These are phyloP conservation scores for Aphanomyces euteiches DNA, from an alignment of 352 stramenopile species.

Conservation along the genomic window DNA sequence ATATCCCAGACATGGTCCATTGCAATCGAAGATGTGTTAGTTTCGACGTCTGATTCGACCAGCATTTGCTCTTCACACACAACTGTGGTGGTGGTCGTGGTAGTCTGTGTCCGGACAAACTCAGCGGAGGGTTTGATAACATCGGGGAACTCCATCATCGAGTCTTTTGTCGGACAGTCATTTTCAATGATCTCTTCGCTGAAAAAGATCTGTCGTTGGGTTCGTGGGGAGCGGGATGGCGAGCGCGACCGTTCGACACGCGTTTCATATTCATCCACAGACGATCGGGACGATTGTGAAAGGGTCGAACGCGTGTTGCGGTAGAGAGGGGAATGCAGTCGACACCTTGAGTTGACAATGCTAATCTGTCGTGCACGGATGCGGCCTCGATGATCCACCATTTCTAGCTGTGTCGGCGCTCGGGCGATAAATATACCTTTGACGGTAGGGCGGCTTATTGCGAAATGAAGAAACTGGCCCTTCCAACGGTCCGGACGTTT, in stretches of 20 bases:
- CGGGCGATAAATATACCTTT: conserved; percentile 16
- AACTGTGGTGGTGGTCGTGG: conserved; percentile 8
- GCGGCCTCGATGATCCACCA: conserved; percentile 21
- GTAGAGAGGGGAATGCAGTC: conserved; percentile 23
- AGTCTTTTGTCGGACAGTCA: conserved; percentile 8
- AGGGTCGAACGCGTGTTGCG: not conserved
- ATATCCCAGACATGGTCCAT: conserved; percentile 1
- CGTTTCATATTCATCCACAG: conserved; percentile 8
- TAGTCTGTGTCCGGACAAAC: conserved; percentile 4
- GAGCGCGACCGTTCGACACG: not conserved
- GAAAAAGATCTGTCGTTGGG: conserved; percentile 11
- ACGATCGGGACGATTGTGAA: conserved; percentile 6
- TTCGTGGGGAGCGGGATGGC: not conserved
- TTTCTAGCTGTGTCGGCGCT: not conserved
- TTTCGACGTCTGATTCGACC: conserved; percentile 1
- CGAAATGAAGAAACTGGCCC: conserved; percentile 1
- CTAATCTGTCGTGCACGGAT: conserved; percentile 20
- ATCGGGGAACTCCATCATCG: not conserved
- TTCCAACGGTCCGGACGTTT: not conserved
- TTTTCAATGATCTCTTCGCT: conserved; percentile 5
- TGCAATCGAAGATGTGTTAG: not conserved
- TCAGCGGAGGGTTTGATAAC: not conserved
- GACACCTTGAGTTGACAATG: conserved; percentile 16
- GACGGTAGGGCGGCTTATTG: not conserved
- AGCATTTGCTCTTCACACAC: conserved; percentile 19